These are phyloP conservation scores for Yarrowia alimentaria DNA, from an alignment of 805 yeast species.

Conservation along the genomic window DNA sequence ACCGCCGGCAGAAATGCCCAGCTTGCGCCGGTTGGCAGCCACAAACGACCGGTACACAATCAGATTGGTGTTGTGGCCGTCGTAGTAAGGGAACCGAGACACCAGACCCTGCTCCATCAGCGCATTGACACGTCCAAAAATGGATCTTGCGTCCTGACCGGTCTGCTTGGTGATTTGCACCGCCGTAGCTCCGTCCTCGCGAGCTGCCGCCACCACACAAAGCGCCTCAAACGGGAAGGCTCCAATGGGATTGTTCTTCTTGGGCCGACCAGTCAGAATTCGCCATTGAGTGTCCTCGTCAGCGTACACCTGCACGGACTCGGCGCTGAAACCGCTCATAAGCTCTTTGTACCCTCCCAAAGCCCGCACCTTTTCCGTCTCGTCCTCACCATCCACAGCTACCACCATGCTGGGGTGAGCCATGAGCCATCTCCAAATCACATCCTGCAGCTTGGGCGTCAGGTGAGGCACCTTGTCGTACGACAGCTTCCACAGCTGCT, in stretches of 20 bases:
- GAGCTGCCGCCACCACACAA: slow-evolving; percentile 42
- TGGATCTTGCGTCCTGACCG: slow-evolving; percentile 45
- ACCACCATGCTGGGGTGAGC: slow-evolving; percentile 31
- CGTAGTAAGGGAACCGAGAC: slow-evolving; percentile 38
- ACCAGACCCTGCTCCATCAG: slow-evolving; percentile 42
- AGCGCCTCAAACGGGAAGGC: slow-evolving; percentile 43
- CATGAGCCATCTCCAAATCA: slow-evolving; percentile 38
- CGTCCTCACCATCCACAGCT: slow-evolving; percentile 12
- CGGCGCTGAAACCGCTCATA: background rate
- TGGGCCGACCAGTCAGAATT: slow-evolving; percentile 39
- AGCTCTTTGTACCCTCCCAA: slow-evolving; percentile 11
- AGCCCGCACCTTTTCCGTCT: slow-evolving; percentile 25
- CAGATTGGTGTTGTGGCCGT: slow-evolving; percentile 39
- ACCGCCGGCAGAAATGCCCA: slow-evolving; percentile 13
- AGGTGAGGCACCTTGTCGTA: slow-evolving; percentile 30
- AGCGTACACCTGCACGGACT: slow-evolving; percentile 34
- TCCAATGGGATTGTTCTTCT: slow-evolving; percentile 39
- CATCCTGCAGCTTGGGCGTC: slow-evolving; percentile 32
- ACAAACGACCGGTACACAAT: slow-evolving; percentile 40
- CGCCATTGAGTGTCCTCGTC: slow-evolving; percentile 41
- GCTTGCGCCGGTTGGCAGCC: slow-evolving; percentile 36
- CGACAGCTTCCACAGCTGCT: slow-evolving; percentile 36
- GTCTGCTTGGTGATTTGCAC: slow-evolving; percentile 41
- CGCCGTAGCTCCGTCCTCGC: slow-evolving; percentile 42
- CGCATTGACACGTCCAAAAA: slow-evolving; percentile 39